These are phyloP conservation scores for Calocybe gambosa DNA, from an alignment of 1,284 basidiomycete species.

Conservation along the genomic window DNA sequence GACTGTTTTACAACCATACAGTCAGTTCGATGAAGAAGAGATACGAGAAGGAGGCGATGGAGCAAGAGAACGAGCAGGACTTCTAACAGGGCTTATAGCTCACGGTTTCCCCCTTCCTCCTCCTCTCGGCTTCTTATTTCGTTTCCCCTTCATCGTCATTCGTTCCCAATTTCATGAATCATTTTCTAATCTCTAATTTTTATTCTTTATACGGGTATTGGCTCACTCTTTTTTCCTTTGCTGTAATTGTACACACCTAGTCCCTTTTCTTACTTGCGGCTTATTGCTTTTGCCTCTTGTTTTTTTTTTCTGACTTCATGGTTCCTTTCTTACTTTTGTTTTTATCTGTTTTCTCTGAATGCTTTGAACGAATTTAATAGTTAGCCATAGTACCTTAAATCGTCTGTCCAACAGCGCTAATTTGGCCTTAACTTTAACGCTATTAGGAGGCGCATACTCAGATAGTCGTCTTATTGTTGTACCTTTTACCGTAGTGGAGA, in stretches of 20 bases:
- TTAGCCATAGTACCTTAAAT: neutral
- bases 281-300: too few species aligned
- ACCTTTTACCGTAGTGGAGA: too few species aligned
- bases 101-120: neutral
- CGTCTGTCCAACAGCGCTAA: neutral
- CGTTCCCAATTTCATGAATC: neutral
- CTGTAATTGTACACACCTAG: constrained; percentile 42
- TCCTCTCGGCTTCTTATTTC: neutral
- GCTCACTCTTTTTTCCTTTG: neutral
- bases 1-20: constrained; percentile 20
- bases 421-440: neutral
- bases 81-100: neutral
- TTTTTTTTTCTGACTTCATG: neutral
- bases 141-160: neutral
- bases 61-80: constrained; percentile 31
- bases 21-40: constrained; percentile 79
- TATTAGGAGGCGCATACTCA: neutral
- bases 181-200: neutral
- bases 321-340: neutral
- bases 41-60: constrained; percentile 58
- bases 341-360: neutral
- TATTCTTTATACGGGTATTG: neutral
- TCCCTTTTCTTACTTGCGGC: neutral
- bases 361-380: neutral
- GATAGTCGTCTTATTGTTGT: too few species aligned